Evolutionary conservation across 306 rosid species (phyloP).

Genomic region (Phaseolus lunatus): DNA sequence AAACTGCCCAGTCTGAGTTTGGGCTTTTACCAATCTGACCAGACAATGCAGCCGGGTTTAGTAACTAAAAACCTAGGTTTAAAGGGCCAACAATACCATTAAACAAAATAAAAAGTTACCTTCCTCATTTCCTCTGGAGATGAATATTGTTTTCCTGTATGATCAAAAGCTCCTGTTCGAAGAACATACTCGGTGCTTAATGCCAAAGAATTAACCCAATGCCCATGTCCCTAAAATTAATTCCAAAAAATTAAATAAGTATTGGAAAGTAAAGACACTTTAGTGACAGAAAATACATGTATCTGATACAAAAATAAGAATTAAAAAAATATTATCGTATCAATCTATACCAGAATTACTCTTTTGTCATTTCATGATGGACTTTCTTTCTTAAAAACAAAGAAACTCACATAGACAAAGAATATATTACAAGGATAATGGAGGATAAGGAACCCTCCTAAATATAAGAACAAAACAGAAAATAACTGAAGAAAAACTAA

Average conservation of each 20-base stretch:
- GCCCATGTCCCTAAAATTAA: slow-evolving; percentile 87
- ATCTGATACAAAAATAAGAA: slow-evolving; percentile 16
- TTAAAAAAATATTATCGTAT: neutral
- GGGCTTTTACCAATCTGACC: neutral
- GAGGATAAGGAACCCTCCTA: neutral
- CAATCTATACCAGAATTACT: slow-evolving; percentile 1
- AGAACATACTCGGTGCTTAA: slow-evolving; percentile 95
- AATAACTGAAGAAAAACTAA: too few relatives aligned
- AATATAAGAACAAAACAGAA: neutral
- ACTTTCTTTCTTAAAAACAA: neutral
- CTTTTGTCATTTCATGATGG: slow-evolving; percentile 7
- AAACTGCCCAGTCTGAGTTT: neutral
- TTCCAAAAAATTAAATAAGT: slow-evolving; percentile 31
- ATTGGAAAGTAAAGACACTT: slow-evolving; percentile 14
- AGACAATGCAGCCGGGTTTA: too few relatives aligned
- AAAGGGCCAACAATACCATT: neutral
- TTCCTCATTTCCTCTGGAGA: slow-evolving; percentile 88
- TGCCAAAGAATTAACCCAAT: slow-evolving; percentile 97
- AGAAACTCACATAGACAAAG: neutral
- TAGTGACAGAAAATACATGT: neutral
- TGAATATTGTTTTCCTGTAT: slow-evolving; percentile 80
- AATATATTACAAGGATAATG: neutral
- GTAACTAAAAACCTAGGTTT: too few relatives aligned
- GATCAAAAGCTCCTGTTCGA: slow-evolving; percentile 95
- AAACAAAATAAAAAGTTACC: slow-evolving; percentile 53